A percentile compares a stretch with the other conserved stretches of the same genome.
These are phyloP conservation scores for Neospermospora avenae DNA, from an alignment of 2,329 filamentous ascomycete genomes.

Conservation along the genomic window DNA sequence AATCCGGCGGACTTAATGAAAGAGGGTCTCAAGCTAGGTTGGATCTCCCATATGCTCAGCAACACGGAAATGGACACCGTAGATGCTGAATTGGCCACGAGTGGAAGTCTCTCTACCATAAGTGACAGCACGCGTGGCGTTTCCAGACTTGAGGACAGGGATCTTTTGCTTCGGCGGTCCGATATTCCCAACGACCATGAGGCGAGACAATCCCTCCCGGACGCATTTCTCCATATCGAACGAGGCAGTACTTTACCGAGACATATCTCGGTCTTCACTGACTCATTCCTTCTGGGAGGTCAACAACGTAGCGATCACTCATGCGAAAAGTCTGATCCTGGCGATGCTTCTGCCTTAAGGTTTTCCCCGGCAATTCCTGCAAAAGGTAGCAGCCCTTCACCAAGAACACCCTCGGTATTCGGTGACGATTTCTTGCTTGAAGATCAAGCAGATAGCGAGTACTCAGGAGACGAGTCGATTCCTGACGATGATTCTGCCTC, in stretches of 20 bases:
- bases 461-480: not conserved
- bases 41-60: constrained; percentile 7
- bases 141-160: not conserved
- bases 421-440: constrained; percentile 3
- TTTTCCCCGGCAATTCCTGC: too few relatives aligned
- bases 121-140: not conserved
- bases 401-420: not conserved
- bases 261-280: too few relatives aligned
- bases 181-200: too few relatives aligned
- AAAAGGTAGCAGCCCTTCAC: too few relatives aligned
- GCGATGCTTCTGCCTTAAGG: not conserved
- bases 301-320: too few relatives aligned
- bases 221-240: too few relatives aligned
- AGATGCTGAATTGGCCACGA: not conserved
- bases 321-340: too few relatives aligned
- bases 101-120: not conserved
- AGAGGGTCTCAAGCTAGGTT: constrained; percentile 14
- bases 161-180: not conserved
- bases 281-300: too few relatives aligned
- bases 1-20: constrained; percentile 10
- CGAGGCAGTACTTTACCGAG: too few relatives aligned
- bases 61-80: not conserved
- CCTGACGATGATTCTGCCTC: not conserved
- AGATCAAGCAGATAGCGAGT: not conserved
- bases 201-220: not conserved